Conservation (phyloP, 306 rosid genomes). For the Casuarina cunninghamiana region DNA sequence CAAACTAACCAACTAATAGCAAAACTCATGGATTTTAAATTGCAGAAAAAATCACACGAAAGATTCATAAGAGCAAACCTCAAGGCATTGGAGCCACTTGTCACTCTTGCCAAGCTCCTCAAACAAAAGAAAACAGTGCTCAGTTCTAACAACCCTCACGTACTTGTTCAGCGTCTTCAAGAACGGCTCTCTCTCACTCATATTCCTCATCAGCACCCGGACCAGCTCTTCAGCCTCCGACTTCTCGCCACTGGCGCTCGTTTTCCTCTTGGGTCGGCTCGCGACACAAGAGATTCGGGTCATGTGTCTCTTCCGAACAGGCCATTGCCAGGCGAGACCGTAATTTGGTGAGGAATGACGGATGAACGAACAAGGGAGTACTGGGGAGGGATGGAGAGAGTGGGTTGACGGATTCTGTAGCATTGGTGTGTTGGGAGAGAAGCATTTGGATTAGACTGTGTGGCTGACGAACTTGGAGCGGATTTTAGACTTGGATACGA, state of each 20-base stretch:
- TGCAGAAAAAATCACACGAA: background rate
- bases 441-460: background rate
- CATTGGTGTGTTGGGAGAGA: conserved; percentile 21
- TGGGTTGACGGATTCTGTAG: conserved; percentile 26
- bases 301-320: background rate
- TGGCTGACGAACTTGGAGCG: background rate
- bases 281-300: conserved; percentile 44
- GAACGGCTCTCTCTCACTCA: conserved; percentile 70
- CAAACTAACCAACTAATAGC: background rate
- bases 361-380: conserved; percentile 15
- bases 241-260: conserved; percentile 20
- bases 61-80: conserved; percentile 45
- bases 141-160: conserved; percentile 66
- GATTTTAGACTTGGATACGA: background rate
- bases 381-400: conserved; percentile 32
- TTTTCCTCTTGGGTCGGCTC: conserved; percentile 39
- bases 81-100: conserved; percentile 90
- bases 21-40: conserved; percentile 11
- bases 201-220: conserved; percentile 48
- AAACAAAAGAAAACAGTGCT: conserved; percentile 82
- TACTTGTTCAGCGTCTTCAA: conserved; percentile 72
- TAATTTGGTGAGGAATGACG: conserved; percentile 25
- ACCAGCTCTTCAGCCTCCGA: conserved; percentile 71
- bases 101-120: conserved; percentile 75
- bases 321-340: conserved; percentile 32